Evolutionary conservation across 75 land plant species (phyloP), one percentile per base, ranked within the genome.

Genomic region (Pinus albicaulis): DNA sequence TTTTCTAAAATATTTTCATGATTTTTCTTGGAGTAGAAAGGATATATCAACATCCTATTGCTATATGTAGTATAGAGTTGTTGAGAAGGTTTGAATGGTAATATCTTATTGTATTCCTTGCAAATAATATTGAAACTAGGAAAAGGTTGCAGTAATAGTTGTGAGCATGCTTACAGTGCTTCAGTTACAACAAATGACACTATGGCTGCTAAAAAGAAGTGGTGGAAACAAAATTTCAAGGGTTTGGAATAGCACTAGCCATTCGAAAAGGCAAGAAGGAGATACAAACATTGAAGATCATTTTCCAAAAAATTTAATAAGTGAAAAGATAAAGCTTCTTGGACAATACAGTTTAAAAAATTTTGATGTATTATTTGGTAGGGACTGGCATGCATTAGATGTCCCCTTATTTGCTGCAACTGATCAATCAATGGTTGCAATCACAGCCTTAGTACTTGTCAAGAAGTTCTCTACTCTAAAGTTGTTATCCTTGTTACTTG

Each of bases 161-260:
- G 68, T 81, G 52, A 84, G 90, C 83, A 84, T 88, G 85, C 57
- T 91, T 71, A 87, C 89, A 52, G 23, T 88, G 57, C 60, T 88
- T 48, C 90, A 84, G 78, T 74, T 91, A 16, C 79, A 86, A 16
- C 83, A 41, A 41, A 41, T 6, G 6, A 14, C 69, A 19, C 41
- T 3, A 1, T 4, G 69, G 19, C 34, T 41, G 17, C 31, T 7
- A 17, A 62, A 62, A 24, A 28, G 26, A 15, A 26, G 34, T 34
- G 26, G 20, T 5, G 31, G 41, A 25, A 65, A 38, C 38, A 65
- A 34, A 34, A 38, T 8, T 31, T 34, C 44, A 36, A 34, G 69
- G 69, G 17, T 17, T 20, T 20, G 34, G 69, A 65, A 65, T 38
- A 65, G 34, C 41, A 65, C n/a, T 65, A 65, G 41, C 41, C 69